Conservation (phyloP, 352 stramenopile species). For the Phytopythium aichiense region DNA sequence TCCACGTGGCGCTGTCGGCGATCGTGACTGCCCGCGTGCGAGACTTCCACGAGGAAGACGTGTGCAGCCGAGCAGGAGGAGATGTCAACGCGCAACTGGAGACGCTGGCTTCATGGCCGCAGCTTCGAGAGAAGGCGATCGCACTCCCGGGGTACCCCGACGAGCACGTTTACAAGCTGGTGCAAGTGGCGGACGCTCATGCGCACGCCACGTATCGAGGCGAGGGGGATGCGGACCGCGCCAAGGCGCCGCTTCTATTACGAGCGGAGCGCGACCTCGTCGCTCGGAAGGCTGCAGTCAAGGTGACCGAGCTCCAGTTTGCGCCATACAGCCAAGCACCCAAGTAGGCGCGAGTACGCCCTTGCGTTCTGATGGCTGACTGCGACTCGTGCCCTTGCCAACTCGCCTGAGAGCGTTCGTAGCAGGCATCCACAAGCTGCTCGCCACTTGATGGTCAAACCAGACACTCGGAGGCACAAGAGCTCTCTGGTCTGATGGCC, state of each 20-base stretch:
- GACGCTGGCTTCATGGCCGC: constrained; percentile 30
- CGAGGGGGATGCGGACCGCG: not conserved
- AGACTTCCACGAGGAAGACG: constrained; percentile 25
- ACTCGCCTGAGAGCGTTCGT: no score
- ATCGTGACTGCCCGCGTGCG: constrained; percentile 17
- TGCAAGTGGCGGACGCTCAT: constrained; percentile 45
- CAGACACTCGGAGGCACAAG: no score
- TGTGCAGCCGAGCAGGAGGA: constrained; percentile 12
- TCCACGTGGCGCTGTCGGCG: constrained; percentile 28
- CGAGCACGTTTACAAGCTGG: constrained; percentile 66
- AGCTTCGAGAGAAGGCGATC: constrained; percentile 30
- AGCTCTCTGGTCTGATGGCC: no score
- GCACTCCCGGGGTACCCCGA: constrained; percentile 32
- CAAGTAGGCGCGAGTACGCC: constrained; percentile 3
- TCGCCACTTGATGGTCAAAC: no score
- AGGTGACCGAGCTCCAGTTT: constrained; percentile 27
- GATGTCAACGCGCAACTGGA: constrained; percentile 6
- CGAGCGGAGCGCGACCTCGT: constrained; percentile 35
- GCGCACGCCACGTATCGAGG: constrained; percentile 4
- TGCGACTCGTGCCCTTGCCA: no score
- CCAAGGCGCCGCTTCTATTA: constrained; percentile 23
- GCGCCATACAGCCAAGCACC: constrained; percentile 2
- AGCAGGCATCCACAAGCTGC: no score
- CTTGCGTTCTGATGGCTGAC: no score
- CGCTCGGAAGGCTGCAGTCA: constrained; percentile 27